These are phyloP conservation scores for Backusella australiensis DNA, from an alignment of 192 early-diverging fungal genomes.

Conservation along the genomic window DNA sequence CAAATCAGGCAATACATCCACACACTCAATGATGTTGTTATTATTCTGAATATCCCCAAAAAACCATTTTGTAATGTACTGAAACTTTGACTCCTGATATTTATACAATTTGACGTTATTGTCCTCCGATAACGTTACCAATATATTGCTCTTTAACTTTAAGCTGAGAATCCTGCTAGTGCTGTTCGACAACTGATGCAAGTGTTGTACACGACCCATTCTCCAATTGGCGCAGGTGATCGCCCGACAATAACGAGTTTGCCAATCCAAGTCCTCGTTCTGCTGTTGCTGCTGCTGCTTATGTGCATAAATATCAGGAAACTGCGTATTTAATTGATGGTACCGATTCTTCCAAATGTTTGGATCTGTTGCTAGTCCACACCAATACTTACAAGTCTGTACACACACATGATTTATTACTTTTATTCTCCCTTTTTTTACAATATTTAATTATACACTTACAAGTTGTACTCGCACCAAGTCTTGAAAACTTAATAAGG, in stretches of 20 bases:
- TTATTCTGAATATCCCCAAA: constrained; percentile 17
- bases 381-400: constrained; percentile 29
- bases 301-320: constrained; percentile 24
- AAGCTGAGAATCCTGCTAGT: constrained; percentile 21
- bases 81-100: constrained; percentile 17
- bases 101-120: constrained; percentile 27
- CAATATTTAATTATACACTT: background rate
- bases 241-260: constrained; percentile 25
- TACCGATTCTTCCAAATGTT: constrained; percentile 22
- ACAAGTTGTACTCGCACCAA: constrained; percentile 32
- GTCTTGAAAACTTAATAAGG: constrained; percentile 20
- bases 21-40: constrained; percentile 24
- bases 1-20: constrained; percentile 35
- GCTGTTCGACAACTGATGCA: constrained; percentile 3
- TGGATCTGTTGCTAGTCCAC: constrained; percentile 22
- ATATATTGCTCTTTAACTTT: constrained; percentile 18
- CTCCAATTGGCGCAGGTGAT: constrained; percentile 22
- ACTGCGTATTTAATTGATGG: constrained; percentile 3
- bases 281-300: background rate
- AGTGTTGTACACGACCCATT: constrained; percentile 24
- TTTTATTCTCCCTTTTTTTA: background rate
- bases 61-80: constrained; percentile 15
- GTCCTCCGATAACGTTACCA: constrained; percentile 32
- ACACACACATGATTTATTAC: background rate
- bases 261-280: constrained; percentile 10